Percentiles rank a stretch among this genome's conserved stretches.
phyloP scores from a whole-genome alignment of 805 yeast species.

The Starmerella bombi region DNA sequence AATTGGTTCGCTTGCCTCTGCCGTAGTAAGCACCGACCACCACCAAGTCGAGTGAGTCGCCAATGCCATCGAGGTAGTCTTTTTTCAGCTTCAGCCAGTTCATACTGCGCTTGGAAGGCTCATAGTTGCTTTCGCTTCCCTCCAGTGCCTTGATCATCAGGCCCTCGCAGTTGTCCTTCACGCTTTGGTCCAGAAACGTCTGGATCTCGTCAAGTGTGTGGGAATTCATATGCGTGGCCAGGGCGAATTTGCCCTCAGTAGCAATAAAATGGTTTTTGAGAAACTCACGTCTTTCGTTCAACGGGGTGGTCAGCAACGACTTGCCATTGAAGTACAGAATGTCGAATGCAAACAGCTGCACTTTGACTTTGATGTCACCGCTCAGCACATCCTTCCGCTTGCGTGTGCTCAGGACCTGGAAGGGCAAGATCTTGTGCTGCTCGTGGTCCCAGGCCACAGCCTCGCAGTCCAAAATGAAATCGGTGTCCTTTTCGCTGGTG shows the following conservation, averaged over 20 bases:
- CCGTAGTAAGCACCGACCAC: slow-evolving; percentile 93
- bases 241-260: slow-evolving; percentile 65
- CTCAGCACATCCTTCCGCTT: slow-evolving; percentile 86
- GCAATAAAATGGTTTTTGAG: slow-evolving; percentile 44
- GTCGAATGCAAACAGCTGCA: slow-evolving; percentile 88
- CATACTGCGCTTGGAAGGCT: slow-evolving; percentile 87
- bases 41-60: slow-evolving; percentile 86
- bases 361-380: slow-evolving; percentile 77
- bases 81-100: slow-evolving; percentile 94
- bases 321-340: slow-evolving; percentile 61
- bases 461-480: slow-evolving; percentile 83
- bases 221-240: slow-evolving; percentile 63
- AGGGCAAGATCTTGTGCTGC: slow-evolving; percentile 70
- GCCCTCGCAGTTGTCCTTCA: slow-evolving; percentile 86
- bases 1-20: slow-evolving; percentile 85
- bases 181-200: slow-evolving; percentile 71
- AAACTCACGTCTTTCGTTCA: slow-evolving; percentile 55
- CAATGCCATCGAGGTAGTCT: slow-evolving; percentile 88
- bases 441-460: slow-evolving; percentile 94
- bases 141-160: slow-evolving; percentile 85
- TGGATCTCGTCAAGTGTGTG: slow-evolving; percentile 64
- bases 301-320: slow-evolving; percentile 50
- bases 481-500: slow-evolving; percentile 27
- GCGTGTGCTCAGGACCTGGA: slow-evolving; percentile 84
- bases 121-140: slow-evolving; percentile 70